These are phyloP conservation scores for Entomortierella beljakovae DNA, from an alignment of 192 early-diverging fungal species.

Conservation along the genomic window DNA sequence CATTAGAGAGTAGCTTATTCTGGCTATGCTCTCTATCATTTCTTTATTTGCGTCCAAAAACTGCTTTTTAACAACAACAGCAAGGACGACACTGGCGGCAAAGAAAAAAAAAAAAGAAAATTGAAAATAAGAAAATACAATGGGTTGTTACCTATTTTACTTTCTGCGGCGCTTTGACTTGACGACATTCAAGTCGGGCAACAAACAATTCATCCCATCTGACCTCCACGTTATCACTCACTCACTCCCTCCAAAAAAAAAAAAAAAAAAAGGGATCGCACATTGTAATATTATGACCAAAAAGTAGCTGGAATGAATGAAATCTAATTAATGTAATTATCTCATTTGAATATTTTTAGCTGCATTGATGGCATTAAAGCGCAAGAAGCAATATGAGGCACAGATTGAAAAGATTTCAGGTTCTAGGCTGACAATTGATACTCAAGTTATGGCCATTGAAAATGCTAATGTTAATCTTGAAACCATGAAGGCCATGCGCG, in stretches of 20 bases:
- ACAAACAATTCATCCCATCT: neutral
- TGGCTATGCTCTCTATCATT: too few relatives aligned
- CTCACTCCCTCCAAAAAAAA: too few relatives aligned
- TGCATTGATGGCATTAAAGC: slow-evolving; percentile 95
- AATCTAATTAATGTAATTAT: slow-evolving; percentile 10
- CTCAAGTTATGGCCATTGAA: slow-evolving; percentile 96
- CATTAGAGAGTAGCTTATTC: too few relatives aligned
- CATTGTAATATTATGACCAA: too few relatives aligned
- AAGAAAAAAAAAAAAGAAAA: neutral
- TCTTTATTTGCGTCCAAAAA: too few relatives aligned
- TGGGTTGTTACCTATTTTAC: too few relatives aligned
- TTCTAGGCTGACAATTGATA: slow-evolving; percentile 91
- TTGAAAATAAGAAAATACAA: neutral
- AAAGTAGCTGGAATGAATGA: neutral
- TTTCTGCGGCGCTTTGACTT: slow-evolving; percentile 5
- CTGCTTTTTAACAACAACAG: too few relatives aligned
- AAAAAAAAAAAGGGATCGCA: too few relatives aligned
- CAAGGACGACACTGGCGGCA: too few relatives aligned
- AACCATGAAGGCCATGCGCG: slow-evolving; percentile 94
- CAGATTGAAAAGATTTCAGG: slow-evolving; percentile 92
- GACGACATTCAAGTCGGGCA: neutral
- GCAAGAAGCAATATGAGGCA: slow-evolving; percentile 86
- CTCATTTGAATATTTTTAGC: slow-evolving; percentile 51
- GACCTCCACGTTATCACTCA: too few relatives aligned
- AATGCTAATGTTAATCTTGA: slow-evolving; percentile 96